These are phyloP conservation scores for Agaricus sinodeliciosus DNA, from an alignment of 768 basidiomycete species.

Conservation along the genomic window DNA sequence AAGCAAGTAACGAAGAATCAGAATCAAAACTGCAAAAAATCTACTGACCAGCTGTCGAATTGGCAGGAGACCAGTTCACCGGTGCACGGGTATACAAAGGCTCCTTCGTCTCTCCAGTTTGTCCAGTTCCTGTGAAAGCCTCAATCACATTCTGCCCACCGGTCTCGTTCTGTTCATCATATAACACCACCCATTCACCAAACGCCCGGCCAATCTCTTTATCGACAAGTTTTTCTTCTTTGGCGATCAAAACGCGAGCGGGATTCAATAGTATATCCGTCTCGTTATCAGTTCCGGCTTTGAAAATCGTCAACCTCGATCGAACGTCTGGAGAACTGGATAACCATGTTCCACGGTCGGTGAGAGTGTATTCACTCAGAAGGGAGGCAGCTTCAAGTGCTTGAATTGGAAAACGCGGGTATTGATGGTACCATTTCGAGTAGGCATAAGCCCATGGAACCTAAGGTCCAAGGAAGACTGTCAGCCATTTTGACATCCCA, in stretches of 20 bases:
- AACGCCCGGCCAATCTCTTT: slow-evolving; percentile 29
- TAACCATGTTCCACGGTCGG: slow-evolving; percentile 44
- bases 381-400: slow-evolving; percentile 40
- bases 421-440: slow-evolving; percentile 56
- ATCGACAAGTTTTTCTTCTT: slow-evolving; percentile 19
- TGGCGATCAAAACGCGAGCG: slow-evolving; percentile 34
- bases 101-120: slow-evolving; percentile 10
- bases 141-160: slow-evolving; percentile 40
- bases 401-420: slow-evolving; percentile 44
- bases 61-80: slow-evolving; percentile 1
- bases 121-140: slow-evolving; percentile 28
- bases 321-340: slow-evolving; percentile 30
- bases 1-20: no score
- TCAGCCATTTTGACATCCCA: no score
- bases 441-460: slow-evolving; percentile 48
- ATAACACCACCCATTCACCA: slow-evolving; percentile 34
- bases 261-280: slow-evolving; percentile 43
- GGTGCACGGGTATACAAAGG: slow-evolving; percentile 27
- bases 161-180: slow-evolving; percentile 13
- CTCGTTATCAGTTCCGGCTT: slow-evolving; percentile 31
- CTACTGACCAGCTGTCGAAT: not conserved
- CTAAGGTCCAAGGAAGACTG: slow-evolving; percentile 18
- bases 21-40: not conserved
- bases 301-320: slow-evolving; percentile 28
- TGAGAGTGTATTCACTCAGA: slow-evolving; percentile 47